phyloP scores from a whole-genome alignment of 106 monocot genomes.

The Allium fistulosum region DNA sequence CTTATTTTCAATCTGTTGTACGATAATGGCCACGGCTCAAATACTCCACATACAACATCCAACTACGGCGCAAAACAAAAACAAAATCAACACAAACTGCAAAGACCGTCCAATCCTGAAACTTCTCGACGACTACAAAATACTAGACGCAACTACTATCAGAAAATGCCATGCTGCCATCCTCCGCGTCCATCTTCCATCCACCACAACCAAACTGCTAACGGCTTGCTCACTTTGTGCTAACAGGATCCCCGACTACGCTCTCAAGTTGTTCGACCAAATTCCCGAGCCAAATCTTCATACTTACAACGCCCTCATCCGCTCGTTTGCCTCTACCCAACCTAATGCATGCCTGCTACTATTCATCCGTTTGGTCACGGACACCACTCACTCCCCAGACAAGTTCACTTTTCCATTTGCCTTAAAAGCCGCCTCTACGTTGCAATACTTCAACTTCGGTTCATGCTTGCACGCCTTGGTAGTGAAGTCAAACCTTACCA shows the following conservation, averaged over 20 bases:
- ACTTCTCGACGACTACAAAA: conserved; percentile 13
- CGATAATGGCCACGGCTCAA: too few species aligned
- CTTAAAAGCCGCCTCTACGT: conserved; percentile 36
- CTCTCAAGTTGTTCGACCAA: conserved; percentile 43
- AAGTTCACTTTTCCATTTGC: conserved; percentile 53
- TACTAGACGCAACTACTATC: conserved; percentile 8
- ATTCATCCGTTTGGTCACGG: conserved; percentile 26
- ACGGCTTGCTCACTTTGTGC: conserved; percentile 17
- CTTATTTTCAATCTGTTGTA: too few species aligned
- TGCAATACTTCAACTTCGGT: conserved; percentile 11
- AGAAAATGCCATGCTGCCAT: conserved; percentile 41
- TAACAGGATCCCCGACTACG: conserved; percentile 19
- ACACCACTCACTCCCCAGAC: conserved; percentile 22
- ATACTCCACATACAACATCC: background rate
- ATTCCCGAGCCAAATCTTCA: conserved; percentile 33
- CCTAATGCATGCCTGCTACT: conserved; percentile 10
- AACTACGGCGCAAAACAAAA: background rate
- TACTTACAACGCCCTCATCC: conserved; percentile 49
- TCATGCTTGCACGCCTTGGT: conserved; percentile 39
- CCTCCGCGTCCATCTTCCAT: conserved; percentile 36
- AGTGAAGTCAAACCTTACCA: conserved; percentile 26
- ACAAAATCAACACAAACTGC: background rate
- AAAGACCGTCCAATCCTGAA: conserved; percentile 7
- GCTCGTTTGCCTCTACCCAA: conserved; percentile 25
- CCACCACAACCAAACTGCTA: conserved; percentile 29